Evolutionary conservation across 2,329 filamentous ascomycete genomes (phyloP).

Genomic region (Beauveria sp.): DNA sequence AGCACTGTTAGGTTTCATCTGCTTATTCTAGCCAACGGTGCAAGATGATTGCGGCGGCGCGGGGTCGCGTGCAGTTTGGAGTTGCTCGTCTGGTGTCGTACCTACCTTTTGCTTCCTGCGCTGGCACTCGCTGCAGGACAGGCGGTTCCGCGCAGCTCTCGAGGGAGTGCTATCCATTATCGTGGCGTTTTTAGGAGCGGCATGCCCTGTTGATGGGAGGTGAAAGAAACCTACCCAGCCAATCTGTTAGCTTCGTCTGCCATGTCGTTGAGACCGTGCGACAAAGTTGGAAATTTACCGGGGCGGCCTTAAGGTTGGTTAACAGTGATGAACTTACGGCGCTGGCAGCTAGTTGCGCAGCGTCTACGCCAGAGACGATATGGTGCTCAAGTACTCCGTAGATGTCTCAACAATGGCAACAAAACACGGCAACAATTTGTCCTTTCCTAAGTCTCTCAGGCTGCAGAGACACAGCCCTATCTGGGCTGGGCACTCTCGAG

Average conservation of each 20-base stretch:
- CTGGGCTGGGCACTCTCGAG: background rate
- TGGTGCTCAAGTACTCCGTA: background rate
- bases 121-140: slow-evolving; percentile 37
- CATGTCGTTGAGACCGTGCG: background rate
- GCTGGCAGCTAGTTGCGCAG: background rate
- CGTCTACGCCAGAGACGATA: background rate
- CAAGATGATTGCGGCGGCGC: background rate
- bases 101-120: slow-evolving; percentile 35
- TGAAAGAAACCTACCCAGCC: background rate
- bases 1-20: background rate
- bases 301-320: background rate
- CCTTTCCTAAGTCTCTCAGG: too few relatives aligned
- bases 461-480: too few relatives aligned
- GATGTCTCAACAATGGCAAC: too few relatives aligned
- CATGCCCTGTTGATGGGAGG: background rate
- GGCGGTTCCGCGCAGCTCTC: slow-evolving; percentile 14
- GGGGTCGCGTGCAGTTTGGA: background rate
- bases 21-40: background rate
- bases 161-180: slow-evolving; percentile 5
- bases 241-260: background rate
- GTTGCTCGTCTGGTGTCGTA: slow-evolving; percentile 11
- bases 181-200: background rate
- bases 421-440: too few relatives aligned
- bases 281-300: background rate
- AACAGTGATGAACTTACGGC: too few relatives aligned